Percentiles rank a stretch among this genome's conserved stretches.
phyloP scores from a whole-genome alignment of 768 basidiomycete genomes.

The Leccinum uliginosum region DNA sequence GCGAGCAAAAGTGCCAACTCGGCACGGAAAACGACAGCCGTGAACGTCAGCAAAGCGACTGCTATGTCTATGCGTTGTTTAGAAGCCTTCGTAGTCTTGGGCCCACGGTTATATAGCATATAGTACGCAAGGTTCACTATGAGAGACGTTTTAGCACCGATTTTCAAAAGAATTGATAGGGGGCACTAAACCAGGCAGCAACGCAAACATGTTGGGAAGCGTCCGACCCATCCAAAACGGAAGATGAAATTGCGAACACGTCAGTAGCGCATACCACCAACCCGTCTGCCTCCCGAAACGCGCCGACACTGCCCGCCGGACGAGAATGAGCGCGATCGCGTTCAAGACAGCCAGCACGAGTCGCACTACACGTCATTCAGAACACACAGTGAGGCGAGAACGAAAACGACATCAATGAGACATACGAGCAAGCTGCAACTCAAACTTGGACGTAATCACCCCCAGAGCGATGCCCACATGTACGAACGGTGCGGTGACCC shows the following conservation, averaged over 20 bases:
- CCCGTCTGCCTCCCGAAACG: conserved; percentile 62
- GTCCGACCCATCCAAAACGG: conserved; percentile 94
- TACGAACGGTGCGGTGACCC: conserved; percentile 48
- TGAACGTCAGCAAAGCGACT: conserved; percentile 58
- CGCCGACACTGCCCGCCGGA: conserved; percentile 56
- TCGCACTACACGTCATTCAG: conserved; percentile 63
- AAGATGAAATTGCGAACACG: conserved; percentile 83
- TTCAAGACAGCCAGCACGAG: conserved; percentile 66
- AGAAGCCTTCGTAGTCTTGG: conserved; percentile 38
- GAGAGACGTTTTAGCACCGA: not conserved
- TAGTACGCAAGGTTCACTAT: conserved; percentile 55
- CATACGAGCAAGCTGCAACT: conserved; percentile 69
- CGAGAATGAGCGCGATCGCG: conserved; percentile 53
- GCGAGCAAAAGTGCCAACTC: conserved; percentile 70
- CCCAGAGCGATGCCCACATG: conserved; percentile 39
- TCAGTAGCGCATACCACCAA: conserved; percentile 61
- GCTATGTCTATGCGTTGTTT: conserved; percentile 35
- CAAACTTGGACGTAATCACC: conserved; percentile 50
- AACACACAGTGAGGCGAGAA: not conserved
- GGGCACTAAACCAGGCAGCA: conserved; percentile 60
- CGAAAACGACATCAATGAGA: conserved; percentile 2
- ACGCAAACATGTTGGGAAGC: conserved; percentile 90
- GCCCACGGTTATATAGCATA: conserved; percentile 38
- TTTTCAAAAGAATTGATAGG: not conserved
- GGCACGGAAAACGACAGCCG: conserved; percentile 70